These are phyloP conservation scores for Pythium guiyangense DNA, from an alignment of 352 stramenopile genomes.

Conservation along the genomic window DNA sequence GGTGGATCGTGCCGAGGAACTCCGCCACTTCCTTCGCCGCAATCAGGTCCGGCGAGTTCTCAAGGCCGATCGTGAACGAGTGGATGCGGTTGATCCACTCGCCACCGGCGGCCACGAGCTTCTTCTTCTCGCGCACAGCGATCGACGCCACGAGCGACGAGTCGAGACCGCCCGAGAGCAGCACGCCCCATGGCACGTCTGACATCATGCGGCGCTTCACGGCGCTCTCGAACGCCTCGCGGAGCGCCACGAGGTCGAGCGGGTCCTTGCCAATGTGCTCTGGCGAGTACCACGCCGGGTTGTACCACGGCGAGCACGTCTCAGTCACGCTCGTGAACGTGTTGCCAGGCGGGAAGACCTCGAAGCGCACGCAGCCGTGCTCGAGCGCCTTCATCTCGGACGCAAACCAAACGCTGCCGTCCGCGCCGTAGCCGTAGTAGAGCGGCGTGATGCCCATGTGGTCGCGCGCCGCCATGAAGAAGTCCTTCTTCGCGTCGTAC, in stretches of 20 bases:
- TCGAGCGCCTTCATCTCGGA: constrained; percentile 98
- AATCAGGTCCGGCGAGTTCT: constrained; percentile 95
- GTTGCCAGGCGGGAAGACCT: constrained; percentile 90
- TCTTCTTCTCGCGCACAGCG: constrained; percentile 91
- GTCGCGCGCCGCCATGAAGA: constrained; percentile 94
- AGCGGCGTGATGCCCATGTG: constrained; percentile 98
- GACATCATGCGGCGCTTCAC: constrained; percentile 98
- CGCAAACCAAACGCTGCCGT: constrained; percentile 95
- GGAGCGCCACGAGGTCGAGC: constrained; percentile 74
- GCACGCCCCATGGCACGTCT: constrained; percentile 97
- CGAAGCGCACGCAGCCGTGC: constrained; percentile 79
- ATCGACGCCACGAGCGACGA: constrained; percentile 98
- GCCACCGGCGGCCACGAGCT: constrained; percentile 66
- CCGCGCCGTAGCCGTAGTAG: constrained; percentile 97
- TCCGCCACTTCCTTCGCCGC: constrained; percentile 96
- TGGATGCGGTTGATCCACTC: constrained; percentile 94
- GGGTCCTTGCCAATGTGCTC: constrained; percentile 55
- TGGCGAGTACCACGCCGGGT: constrained; percentile 89
- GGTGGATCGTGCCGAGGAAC: constrained; percentile 97
- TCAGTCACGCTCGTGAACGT: constrained; percentile 84
- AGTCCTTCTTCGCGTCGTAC: constrained; percentile 93
- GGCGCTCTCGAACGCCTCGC: constrained; percentile 91
- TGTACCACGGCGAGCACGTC: constrained; percentile 94
- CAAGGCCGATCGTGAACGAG: constrained; percentile 97
- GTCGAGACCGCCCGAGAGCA: constrained; percentile 97